A percentile compares a stretch with the other conserved stretches of the same genome.
phyloP scores from a whole-genome alignment of 2,329 filamentous ascomycete genomes.

The Leptographium procerum region DNA sequence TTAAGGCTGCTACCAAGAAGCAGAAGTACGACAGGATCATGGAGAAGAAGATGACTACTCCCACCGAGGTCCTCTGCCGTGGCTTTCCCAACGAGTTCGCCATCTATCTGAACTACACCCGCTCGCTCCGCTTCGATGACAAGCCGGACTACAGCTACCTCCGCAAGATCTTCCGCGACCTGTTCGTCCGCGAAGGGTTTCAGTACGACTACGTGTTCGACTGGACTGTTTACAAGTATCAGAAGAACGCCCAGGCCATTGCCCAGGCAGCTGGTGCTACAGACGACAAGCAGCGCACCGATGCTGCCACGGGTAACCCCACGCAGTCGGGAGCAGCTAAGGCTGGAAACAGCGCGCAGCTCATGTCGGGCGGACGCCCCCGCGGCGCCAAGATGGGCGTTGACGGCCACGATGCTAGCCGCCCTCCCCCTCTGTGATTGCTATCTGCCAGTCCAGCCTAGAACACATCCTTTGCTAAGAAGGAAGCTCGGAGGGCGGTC shows the following conservation, averaged over 20 bases:
- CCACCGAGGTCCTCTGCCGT: constrained; percentile 95
- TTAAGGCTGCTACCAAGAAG: constrained; percentile 98
- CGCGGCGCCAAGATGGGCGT: constrained; percentile 76
- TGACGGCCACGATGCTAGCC: constrained; percentile 62
- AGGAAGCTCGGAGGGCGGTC: not conserved
- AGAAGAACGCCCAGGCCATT: constrained; percentile 96
- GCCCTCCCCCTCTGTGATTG: constrained; percentile 84
- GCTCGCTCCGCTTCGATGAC: constrained; percentile 96
- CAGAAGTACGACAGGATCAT: constrained; percentile 99
- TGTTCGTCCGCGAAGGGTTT: constrained; percentile 98
- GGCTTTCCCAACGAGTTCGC: constrained; percentile 99
- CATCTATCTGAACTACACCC: constrained; percentile 99
- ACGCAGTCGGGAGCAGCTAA: constrained; percentile 33
- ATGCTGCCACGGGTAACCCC: constrained; percentile 50
- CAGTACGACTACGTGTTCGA: constrained; percentile 99
- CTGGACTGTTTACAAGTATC: constrained; percentile 99
- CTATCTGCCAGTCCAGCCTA: not conserved
- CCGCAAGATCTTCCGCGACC: constrained; percentile 98
- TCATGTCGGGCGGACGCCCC: constrained; percentile 64
- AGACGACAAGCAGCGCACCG: constrained; percentile 67
- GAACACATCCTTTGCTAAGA: not conserved
- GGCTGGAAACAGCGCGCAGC: constrained; percentile 50
- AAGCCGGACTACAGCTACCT: constrained; percentile 99
- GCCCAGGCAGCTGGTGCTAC: constrained; percentile 67
- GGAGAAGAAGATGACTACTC: constrained; percentile 99